A percentile compares a stretch with the other conserved stretches of the same genome.
These are phyloP conservation scores for Geosmithia flava DNA, from an alignment of 2,329 filamentous ascomycete genomes.

Conservation along the genomic window DNA sequence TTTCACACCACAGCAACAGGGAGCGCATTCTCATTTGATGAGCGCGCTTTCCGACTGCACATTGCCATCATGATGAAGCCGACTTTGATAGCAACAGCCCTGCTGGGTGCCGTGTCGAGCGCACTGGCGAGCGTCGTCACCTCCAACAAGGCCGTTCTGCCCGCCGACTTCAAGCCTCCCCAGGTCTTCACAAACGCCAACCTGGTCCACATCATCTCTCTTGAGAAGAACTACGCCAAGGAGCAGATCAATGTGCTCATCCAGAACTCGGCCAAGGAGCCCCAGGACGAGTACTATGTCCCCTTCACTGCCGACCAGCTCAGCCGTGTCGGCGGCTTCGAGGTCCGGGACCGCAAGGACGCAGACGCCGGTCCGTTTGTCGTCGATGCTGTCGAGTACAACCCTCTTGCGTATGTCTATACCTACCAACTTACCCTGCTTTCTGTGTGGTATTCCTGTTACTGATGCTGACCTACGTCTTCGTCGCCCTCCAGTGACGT, in stretches of 20 bases:
- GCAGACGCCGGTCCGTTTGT: constrained; percentile 52
- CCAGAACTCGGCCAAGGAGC: constrained; percentile 68
- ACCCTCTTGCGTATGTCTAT: constrained; percentile 39
- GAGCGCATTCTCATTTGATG: constrained; percentile 18
- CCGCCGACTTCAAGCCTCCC: constrained; percentile 65
- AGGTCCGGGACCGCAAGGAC: constrained; percentile 88
- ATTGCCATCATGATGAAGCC: constrained; percentile 32
- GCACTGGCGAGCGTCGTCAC: constrained; percentile 22
- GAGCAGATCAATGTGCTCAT: constrained; percentile 91
- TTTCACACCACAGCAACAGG: constrained; percentile 8
- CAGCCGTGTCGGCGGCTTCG: constrained; percentile 67
- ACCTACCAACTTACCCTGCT: not conserved
- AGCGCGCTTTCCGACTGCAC: constrained; percentile 12
- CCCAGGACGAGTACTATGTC: constrained; percentile 84
- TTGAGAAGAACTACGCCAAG: constrained; percentile 85
- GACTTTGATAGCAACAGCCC: constrained; percentile 39
- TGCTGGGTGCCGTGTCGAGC: constrained; percentile 36
- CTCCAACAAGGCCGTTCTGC: constrained; percentile 46
- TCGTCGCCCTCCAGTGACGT: constrained; percentile 36
- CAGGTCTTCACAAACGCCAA: constrained; percentile 92
- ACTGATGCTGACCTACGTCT: not conserved
- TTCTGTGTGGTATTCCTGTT: not conserved
- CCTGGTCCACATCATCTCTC: constrained; percentile 75
- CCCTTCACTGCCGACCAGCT: constrained; percentile 72
- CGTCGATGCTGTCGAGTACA: constrained; percentile 55